Percentiles rank a stretch among this genome's conserved stretches.
These are phyloP conservation scores for Naganishia friedmannii DNA, from an alignment of 768 basidiomycete species.

Conservation along the genomic window DNA sequence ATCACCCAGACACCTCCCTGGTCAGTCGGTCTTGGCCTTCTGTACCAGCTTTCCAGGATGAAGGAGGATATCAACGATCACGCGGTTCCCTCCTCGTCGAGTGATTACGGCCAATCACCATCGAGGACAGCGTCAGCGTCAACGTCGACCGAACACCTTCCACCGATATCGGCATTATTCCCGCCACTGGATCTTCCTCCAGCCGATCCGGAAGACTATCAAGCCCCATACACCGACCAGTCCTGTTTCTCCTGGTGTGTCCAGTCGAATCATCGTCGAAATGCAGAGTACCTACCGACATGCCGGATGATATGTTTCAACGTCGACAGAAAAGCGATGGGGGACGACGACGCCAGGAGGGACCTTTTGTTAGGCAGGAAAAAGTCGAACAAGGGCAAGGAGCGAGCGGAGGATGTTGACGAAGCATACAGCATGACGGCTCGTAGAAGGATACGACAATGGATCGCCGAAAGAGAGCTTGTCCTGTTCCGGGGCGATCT, in stretches of 20 bases:
- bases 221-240: slow-evolving; percentile 20
- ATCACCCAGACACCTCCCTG: not conserved
- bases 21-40: no score
- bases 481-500: slow-evolving; percentile 17
- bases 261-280: slow-evolving; percentile 13
- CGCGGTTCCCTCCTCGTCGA: not conserved
- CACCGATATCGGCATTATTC: slow-evolving; percentile 19
- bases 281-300: slow-evolving; percentile 11
- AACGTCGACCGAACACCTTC: slow-evolving; percentile 1
- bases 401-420: not conserved
- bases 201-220: slow-evolving; percentile 20
- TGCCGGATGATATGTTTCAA: slow-evolving; percentile 22
- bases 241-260: slow-evolving; percentile 24
- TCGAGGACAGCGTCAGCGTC: not conserved
- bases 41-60: not conserved
- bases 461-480: slow-evolving; percentile 17
- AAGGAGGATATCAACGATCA: not conserved
- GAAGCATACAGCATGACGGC: not conserved
- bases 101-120: not conserved
- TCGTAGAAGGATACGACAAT: slow-evolving; percentile 1
- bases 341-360: slow-evolving; percentile 14
- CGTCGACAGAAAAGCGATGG: slow-evolving; percentile 6
- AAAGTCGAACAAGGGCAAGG: slow-evolving; percentile 12
- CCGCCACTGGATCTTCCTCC: slow-evolving; percentile 20
- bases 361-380: slow-evolving; percentile 1